Evolutionary conservation across 2,329 filamentous ascomycete genomes (phyloP).

Genomic region (Celoporthe dispersa): DNA sequence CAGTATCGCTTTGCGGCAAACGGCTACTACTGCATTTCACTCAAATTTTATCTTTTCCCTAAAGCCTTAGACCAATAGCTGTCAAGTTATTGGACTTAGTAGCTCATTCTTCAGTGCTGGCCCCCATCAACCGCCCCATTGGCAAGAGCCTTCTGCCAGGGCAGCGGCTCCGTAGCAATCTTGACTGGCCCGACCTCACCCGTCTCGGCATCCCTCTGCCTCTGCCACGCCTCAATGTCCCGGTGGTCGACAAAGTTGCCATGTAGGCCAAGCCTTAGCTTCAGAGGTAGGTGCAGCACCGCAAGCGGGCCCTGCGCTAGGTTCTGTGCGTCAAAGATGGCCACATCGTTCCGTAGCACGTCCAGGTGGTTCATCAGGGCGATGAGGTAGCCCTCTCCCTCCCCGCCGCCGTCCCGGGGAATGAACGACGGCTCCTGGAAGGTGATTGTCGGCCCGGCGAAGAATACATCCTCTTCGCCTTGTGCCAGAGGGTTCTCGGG

Average conservation of each 20-base stretch:
- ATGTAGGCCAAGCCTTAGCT: slow-evolving; percentile 47
- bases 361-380: slow-evolving; percentile 52
- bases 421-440: slow-evolving; percentile 61
- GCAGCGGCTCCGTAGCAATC: slow-evolving; percentile 42
- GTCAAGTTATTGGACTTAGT: too few relatives aligned
- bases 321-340: slow-evolving; percentile 48
- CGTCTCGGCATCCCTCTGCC: slow-evolving; percentile 37
- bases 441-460: slow-evolving; percentile 48
- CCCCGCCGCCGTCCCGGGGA: slow-evolving; percentile 44
- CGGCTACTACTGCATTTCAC: too few relatives aligned
- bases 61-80: too few relatives aligned
- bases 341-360: slow-evolving; percentile 47
- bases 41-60: too few relatives aligned
- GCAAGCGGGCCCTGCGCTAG: slow-evolving; percentile 45
- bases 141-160: slow-evolving; percentile 41
- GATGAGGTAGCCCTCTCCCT: slow-evolving; percentile 57
- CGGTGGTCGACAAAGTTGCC: slow-evolving; percentile 48
- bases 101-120: neutral
- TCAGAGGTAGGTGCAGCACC: slow-evolving; percentile 46
- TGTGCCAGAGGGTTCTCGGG: slow-evolving; percentile 32
- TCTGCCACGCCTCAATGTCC: slow-evolving; percentile 49
- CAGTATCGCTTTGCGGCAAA: too few relatives aligned
- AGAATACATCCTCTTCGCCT: slow-evolving; percentile 47
- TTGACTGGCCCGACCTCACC: slow-evolving; percentile 46
- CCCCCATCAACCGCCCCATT: neutral